These are phyloP conservation scores for Irineochytrium annulatum DNA, from an alignment of 192 early-diverging fungal species.

Conservation along the genomic window DNA sequence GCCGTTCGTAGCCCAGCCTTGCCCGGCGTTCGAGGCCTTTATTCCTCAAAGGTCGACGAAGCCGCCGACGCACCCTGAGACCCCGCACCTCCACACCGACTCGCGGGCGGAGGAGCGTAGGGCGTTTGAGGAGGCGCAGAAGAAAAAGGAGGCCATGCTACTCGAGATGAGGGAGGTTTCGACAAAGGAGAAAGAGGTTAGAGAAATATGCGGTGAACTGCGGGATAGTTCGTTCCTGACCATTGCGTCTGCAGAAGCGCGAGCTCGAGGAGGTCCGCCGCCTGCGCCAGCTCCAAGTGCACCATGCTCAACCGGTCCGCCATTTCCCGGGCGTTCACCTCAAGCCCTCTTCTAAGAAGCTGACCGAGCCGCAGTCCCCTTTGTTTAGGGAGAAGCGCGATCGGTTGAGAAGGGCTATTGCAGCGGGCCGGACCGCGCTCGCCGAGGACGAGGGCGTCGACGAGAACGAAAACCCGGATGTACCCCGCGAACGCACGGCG, in stretches of 20 bases:
- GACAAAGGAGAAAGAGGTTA: slow-evolving; percentile 46
- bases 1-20: slow-evolving; percentile 56
- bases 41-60: slow-evolving; percentile 49
- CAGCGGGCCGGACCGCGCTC: background rate
- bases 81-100: slow-evolving; percentile 49
- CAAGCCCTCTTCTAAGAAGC: slow-evolving; percentile 49
- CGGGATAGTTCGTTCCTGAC: too few relatives aligned
- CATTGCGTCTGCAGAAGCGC: slow-evolving; percentile 41
- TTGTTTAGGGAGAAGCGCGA: slow-evolving; percentile 35
- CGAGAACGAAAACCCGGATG: background rate
- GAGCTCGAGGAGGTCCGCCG: slow-evolving; percentile 53
- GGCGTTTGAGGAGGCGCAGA: slow-evolving; percentile 55
- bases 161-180: slow-evolving; percentile 48
- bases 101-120: slow-evolving; percentile 61
- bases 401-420: background rate
- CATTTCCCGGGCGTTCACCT: slow-evolving; percentile 46
- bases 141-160: slow-evolving; percentile 49
- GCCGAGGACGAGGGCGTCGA: background rate
- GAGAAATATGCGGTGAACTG: background rate
- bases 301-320: slow-evolving; percentile 60
- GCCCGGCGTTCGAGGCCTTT: slow-evolving; percentile 56
- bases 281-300: slow-evolving; percentile 49
- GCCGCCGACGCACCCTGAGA: slow-evolving; percentile 49
- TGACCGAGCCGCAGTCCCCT: slow-evolving; percentile 49
- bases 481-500: background rate